Evolutionary conservation across 495 filamentous ascomycete genomes (phyloP).

Genomic region (Rhypophila decipiens): DNA sequence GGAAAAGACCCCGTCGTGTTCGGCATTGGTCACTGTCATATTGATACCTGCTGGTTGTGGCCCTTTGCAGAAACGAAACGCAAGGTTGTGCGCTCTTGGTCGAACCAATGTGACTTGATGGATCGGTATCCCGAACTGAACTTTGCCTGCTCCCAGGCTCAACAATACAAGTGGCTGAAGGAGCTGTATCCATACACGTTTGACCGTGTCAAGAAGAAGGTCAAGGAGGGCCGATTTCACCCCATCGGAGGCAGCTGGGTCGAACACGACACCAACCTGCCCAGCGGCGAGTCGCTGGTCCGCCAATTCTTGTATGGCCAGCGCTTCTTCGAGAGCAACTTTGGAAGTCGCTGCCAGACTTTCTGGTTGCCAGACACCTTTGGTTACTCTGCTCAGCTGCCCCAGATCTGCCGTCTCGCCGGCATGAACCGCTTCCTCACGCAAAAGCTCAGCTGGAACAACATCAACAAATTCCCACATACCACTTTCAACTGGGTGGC

Average conservation of each 20-base stretch:
- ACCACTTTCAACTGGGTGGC: slow-evolving; percentile 98
- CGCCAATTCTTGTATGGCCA: slow-evolving; percentile 96
- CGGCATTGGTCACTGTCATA: slow-evolving; percentile 93
- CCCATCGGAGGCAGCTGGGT: slow-evolving; percentile 98
- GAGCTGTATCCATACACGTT: slow-evolving; percentile 79
- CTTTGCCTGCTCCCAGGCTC: slow-evolving; percentile 86
- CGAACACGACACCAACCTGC: slow-evolving; percentile 96
- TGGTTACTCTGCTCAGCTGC: slow-evolving; percentile 90
- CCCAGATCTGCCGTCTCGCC: slow-evolving; percentile 82
- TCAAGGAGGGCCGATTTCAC: slow-evolving; percentile 85
- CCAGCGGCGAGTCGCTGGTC: slow-evolving; percentile 87
- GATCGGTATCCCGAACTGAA: slow-evolving; percentile 91
- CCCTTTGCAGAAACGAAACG: slow-evolving; percentile 98
- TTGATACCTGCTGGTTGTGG: slow-evolving; percentile 98
- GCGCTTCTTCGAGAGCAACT: slow-evolving; percentile 87
- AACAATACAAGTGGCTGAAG: slow-evolving; percentile 97
- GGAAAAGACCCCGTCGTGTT: slow-evolving; percentile 69
- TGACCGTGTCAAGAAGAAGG: slow-evolving; percentile 82
- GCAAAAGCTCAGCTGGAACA: slow-evolving; percentile 89
- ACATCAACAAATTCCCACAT: slow-evolving; percentile 98
- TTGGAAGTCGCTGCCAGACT: slow-evolving; percentile 79
- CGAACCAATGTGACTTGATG: slow-evolving; percentile 88
- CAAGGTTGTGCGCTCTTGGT: slow-evolving; percentile 94
- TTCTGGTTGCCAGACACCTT: slow-evolving; percentile 99
- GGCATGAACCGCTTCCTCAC: slow-evolving; percentile 97